phyloP scores from a whole-genome alignment of 257 asterid genomes.

The Solanum piurae region DNA sequence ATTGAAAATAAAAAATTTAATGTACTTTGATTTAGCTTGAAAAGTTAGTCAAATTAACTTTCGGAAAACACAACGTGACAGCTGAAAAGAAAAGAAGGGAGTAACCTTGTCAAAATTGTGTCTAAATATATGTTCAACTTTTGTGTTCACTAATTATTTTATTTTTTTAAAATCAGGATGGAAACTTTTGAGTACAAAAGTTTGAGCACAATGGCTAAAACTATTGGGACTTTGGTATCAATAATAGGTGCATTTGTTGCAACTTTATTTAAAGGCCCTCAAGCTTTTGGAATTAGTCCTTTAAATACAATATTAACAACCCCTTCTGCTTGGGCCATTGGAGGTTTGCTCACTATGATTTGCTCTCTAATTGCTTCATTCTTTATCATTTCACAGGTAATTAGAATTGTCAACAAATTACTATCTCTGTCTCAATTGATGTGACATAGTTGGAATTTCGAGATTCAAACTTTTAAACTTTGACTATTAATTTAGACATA shows the following conservation, averaged over 20 bases:
- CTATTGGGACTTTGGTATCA: constrained; percentile 37
- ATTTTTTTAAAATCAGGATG: constrained; percentile 35
- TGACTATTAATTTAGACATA: neutral
- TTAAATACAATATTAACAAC: constrained; percentile 5
- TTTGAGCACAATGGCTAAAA: constrained; percentile 30
- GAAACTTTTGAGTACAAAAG: constrained; percentile 33
- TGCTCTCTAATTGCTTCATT: constrained; percentile 30
- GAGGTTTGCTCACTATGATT: constrained; percentile 41
- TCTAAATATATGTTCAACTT: neutral
- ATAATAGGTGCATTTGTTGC: constrained; percentile 41
- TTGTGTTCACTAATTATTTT: neutral
- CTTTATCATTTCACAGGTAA: constrained; percentile 50
- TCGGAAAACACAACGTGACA: too few species aligned
- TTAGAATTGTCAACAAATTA: neutral
- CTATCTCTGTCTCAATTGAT: accelerated
- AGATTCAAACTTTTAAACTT: neutral
- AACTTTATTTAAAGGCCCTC: constrained; percentile 51
- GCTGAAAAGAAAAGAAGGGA: neutral
- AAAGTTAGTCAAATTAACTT: accelerated
- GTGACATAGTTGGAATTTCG: neutral
- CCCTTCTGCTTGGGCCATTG: constrained; percentile 39
- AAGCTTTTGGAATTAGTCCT: constrained; percentile 12
- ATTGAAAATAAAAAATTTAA: too few species aligned
- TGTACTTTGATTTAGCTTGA: accelerated
- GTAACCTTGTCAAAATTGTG: neutral